These are phyloP conservation scores for Crucihimalaya himalaica DNA, from an alignment of 345 rosid genomes.

Conservation along the genomic window DNA sequence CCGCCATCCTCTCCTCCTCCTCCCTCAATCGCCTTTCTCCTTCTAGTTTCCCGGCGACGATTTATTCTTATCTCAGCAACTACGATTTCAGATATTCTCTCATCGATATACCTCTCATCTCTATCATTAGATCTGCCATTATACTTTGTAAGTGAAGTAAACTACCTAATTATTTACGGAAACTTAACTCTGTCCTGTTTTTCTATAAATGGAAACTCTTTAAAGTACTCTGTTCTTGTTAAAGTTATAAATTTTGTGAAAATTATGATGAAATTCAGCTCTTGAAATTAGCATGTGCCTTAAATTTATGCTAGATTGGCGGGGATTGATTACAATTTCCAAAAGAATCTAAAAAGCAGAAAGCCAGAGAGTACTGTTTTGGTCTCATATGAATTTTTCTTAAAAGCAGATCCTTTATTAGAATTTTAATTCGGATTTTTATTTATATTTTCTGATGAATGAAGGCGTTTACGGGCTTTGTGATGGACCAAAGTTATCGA, in stretches of 20 bases:
- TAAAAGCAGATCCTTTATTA: no score
- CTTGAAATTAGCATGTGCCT: neutral
- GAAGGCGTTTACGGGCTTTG: constrained; percentile 85
- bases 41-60: constrained; percentile 21
- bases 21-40: constrained; percentile 27
- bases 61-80: constrained; percentile 40
- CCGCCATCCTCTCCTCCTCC: constrained; percentile 78
- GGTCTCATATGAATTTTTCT: constrained; percentile 1
- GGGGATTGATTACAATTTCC: neutral
- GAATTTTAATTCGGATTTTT: neutral
- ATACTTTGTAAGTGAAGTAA: constrained; percentile 72
- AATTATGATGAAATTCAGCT: neutral
- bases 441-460: neutral
- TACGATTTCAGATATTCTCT: constrained; percentile 79
- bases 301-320: neutral
- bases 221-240: constrained; percentile 23
- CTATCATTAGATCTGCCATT: constrained; percentile 76
- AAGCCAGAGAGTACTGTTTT: constrained; percentile 4
- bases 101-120: constrained; percentile 79
- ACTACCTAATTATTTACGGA: neutral
- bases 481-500: constrained; percentile 74
- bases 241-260: neutral
- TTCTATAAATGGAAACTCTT: neutral
- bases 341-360: neutral
- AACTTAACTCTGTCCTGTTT: neutral